Evolutionary conservation across 768 basidiomycete genomes (phyloP), one percentile per base, ranked within the genome.

Genomic region (Coprinopsis sp.): DNA sequence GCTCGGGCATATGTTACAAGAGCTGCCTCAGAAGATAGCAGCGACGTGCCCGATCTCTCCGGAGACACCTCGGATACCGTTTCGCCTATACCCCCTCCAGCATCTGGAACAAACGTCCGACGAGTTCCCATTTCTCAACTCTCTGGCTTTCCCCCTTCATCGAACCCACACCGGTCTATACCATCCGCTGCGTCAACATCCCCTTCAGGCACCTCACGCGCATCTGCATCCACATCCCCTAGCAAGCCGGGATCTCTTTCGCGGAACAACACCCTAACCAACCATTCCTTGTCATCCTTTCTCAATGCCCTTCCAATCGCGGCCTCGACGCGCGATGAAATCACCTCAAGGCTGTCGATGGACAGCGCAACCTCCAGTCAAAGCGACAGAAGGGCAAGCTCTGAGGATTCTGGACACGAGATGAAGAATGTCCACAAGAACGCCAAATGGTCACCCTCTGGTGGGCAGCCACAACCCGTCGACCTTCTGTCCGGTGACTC

Each of bases 141-240:
- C 19, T 75, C 78, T 1, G 79, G 74, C 58, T 81, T 81, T 51
- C 79, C 79, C 13, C 75, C 79, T 1, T 61, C 73, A 7, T 60
- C 65, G 19, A 59, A 53, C 41, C 50, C 62, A 42, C 53, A 51
- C 39, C 50, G 52, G 23, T 47, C 39, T 21, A 43, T 37, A 49
- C 51, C 51, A 19, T 25, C 37, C 42, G 51, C 18, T 16, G n/a
- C 24, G 24, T 36, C 28, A 53, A 28, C 42, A 40, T 21, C 46
- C 34, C 28, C 43, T 37, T 7, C 18, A 11, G 34, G 34, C 34
- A 37, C 34, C 34, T 18, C 34, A 10, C 7, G 8, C 24, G 30
- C 27, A 30, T 18, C 12, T 8, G 8, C 16, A 39, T 8, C 12
- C n/a, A n/a, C n/a, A n/a, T n/a, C n/a, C n/a, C n/a, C n/a, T n/a